Percentiles rank a stretch among this genome's conserved stretches.
Conservation (phyloP, 1,139 yeast species). For the Sugiyamaella paludigena region DNA sequence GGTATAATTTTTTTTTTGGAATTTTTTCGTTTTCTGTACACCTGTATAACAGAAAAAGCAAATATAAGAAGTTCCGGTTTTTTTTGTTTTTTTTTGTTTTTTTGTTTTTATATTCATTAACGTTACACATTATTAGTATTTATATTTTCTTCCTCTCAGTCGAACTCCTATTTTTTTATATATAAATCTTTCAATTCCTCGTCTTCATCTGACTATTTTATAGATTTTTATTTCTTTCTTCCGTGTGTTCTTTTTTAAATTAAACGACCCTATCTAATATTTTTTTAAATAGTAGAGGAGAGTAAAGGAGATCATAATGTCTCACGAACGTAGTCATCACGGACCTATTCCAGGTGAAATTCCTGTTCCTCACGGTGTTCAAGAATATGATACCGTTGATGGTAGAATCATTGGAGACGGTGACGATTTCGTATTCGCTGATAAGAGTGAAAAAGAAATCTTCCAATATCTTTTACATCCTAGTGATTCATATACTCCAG, state of each 20-base stretch:
- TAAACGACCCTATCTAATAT: neutral
- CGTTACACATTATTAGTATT: too few relatives aligned
- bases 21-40: neutral
- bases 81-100: too few relatives aligned
- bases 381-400: constrained; percentile 37
- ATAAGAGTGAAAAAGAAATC: constrained; percentile 37
- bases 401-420: constrained; percentile 31
- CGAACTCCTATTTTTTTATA: too few relatives aligned
- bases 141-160: too few relatives aligned
- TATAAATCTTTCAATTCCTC: neutral
- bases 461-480: constrained; percentile 37
- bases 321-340: constrained; percentile 27
- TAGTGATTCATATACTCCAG: constrained; percentile 33
- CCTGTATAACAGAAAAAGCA: neutral
- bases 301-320: neutral
- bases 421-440: constrained; percentile 25
- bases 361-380: constrained; percentile 40
- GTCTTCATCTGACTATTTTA: too few relatives aligned
- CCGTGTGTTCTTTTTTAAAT: constrained; percentile 1
- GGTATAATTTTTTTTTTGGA: constrained; percentile 2
- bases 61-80: neutral
- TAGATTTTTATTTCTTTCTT: neutral
- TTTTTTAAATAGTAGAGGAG: neutral
- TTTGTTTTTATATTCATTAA: neutral
- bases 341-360: constrained; percentile 37